Conservation (phyloP, 1,284 basidiomycete species). For the Peniophora sp. region DNA sequence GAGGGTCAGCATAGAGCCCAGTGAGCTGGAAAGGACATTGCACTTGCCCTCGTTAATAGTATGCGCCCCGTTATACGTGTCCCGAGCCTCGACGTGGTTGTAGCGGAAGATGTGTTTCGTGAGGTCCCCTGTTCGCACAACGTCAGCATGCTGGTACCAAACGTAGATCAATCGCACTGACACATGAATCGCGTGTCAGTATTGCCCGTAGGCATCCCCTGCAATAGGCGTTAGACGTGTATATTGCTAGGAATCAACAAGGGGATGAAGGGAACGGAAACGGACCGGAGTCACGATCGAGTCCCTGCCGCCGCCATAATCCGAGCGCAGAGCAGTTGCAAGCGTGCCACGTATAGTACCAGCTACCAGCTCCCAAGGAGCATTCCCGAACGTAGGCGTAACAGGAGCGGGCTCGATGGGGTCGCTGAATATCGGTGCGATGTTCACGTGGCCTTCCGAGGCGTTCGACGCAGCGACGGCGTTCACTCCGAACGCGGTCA, state of each 20-base stretch:
- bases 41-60: constrained; percentile 23
- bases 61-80: constrained; percentile 35
- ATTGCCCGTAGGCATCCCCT: too few relatives aligned
- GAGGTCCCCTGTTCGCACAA: constrained; percentile 26
- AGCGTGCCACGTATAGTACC: constrained; percentile 9
- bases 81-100: constrained; percentile 21
- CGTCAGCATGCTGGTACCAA: too few relatives aligned
- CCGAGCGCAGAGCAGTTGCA: neutral
- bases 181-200: constrained; percentile 21
- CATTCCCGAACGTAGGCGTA: constrained; percentile 28
- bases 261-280: constrained; percentile 6
- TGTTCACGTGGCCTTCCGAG: constrained; percentile 12
- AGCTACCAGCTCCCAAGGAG: constrained; percentile 33
- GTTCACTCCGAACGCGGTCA: constrained; percentile 34
- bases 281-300: constrained; percentile 27
- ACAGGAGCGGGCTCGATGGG: constrained; percentile 40
- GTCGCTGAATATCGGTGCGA: constrained; percentile 22
- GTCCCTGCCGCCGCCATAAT: constrained; percentile 8
- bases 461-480: constrained; percentile 19
- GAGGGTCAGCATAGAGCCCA: constrained; percentile 11
- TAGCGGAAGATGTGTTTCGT: constrained; percentile 48
- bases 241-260: constrained; percentile 4
- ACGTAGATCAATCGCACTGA: neutral
- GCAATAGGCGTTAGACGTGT: too few relatives aligned
- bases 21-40: constrained; percentile 10